A percentile compares a stretch with the other conserved stretches of the same genome.
Conservation (phyloP, 108 stramenopile genomes). For the Craspedostauros australis region DNA sequence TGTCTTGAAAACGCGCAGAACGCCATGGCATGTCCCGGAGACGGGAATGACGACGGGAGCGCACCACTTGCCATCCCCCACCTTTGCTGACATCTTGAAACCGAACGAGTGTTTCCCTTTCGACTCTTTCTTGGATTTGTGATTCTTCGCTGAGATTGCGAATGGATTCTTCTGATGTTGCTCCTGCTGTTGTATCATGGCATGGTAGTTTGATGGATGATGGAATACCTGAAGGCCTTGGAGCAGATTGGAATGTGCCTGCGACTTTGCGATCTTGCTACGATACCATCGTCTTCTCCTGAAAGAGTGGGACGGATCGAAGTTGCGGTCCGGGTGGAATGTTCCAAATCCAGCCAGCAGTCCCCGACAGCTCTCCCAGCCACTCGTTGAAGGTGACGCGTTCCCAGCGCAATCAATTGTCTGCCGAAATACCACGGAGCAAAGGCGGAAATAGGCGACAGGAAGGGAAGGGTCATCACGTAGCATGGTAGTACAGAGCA, state of each 20-base stretch:
- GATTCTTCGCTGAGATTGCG: too few species aligned
- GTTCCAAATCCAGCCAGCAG: constrained; percentile 24
- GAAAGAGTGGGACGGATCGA: constrained; percentile 40
- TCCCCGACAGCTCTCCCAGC: constrained; percentile 60
- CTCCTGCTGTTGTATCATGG: constrained; percentile 24
- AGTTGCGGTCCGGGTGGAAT: constrained; percentile 39
- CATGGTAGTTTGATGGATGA: constrained; percentile 34
- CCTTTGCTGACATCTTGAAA: constrained; percentile 29
- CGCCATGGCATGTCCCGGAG: constrained; percentile 44
- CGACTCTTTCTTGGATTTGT: too few species aligned
- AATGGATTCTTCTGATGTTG: constrained; percentile 6
- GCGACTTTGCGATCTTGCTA: too few species aligned
- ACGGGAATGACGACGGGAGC: constrained; percentile 34
- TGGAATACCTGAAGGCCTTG: constrained; percentile 43
- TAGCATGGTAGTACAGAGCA: too few species aligned
- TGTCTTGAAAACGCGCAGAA: constrained; percentile 36
- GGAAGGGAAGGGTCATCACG: too few species aligned
- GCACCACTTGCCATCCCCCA: constrained; percentile 52
- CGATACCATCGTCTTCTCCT: constrained; percentile 60
- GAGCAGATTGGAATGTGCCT: neutral
- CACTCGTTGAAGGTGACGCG: constrained; percentile 27
- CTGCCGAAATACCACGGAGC: constrained; percentile 2
- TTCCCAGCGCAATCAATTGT: constrained; percentile 47
- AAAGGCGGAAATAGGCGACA: neutral
- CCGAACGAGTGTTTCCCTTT: too few species aligned